phyloP scores from a whole-genome alignment of 2,329 filamentous ascomycete species.

The Fusarium sp. region DNA sequence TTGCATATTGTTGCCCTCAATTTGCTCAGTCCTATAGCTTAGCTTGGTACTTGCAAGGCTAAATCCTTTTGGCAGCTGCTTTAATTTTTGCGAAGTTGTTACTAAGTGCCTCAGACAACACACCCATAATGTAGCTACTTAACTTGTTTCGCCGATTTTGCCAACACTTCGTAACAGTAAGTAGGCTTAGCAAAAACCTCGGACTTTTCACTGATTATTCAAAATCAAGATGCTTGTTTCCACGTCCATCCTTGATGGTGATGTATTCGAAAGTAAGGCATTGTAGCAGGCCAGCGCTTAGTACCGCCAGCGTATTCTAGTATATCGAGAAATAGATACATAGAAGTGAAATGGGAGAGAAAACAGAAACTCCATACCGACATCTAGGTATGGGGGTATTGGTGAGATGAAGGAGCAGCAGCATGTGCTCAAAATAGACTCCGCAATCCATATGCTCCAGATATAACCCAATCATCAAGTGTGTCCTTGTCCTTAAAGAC shows the following conservation, averaged over 20 bases:
- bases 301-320: constrained; percentile 18
- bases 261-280: constrained; percentile 9
- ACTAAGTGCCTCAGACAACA: neutral
- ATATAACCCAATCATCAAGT: constrained; percentile 16
- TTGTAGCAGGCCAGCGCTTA: constrained; percentile 5
- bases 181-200: constrained; percentile 1
- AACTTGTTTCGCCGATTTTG: constrained; percentile 7
- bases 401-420: constrained; percentile 25
- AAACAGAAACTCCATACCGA: constrained; percentile 28
- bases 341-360: constrained; percentile 12
- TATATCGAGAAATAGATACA: constrained; percentile 20
- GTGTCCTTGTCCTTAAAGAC: constrained; percentile 30
- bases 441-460: constrained; percentile 32
- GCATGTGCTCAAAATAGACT: constrained; percentile 26
- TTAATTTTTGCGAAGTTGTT: neutral
- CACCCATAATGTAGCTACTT: constrained; percentile 11
- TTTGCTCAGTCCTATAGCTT: constrained; percentile 24
- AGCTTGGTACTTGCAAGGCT: neutral
- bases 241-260: neutral
- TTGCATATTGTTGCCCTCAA: constrained; percentile 45
- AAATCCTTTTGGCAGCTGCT: neutral
- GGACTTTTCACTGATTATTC: neutral
- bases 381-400: constrained; percentile 34
- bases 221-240: neutral
- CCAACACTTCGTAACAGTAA: neutral